phyloP scores from a whole-genome alignment of 2,329 filamentous ascomycete genomes.

The Trichoderma harzianum region DNA sequence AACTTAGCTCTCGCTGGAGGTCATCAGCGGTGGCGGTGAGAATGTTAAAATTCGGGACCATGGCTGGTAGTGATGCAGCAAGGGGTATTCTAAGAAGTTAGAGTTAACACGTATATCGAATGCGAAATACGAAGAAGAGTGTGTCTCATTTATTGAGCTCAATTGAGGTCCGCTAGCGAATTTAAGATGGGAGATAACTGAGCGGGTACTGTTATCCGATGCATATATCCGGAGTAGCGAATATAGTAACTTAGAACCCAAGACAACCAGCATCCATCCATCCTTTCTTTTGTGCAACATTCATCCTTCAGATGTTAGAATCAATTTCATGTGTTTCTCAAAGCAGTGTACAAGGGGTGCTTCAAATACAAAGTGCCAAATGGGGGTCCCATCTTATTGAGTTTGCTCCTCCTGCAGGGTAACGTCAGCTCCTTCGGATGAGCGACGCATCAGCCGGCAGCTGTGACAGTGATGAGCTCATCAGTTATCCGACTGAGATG shows the following conservation, averaged over 20 bases:
- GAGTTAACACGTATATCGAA: not conserved
- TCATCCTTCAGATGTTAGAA: not conserved
- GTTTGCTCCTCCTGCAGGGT: not conserved
- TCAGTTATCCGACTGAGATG: not conserved
- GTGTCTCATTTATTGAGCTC: not conserved
- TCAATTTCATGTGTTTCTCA: not conserved
- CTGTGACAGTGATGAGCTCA: not conserved
- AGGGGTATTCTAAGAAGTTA: too few species aligned
- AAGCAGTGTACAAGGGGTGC: not conserved
- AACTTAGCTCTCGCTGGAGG: not conserved
- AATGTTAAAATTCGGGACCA: not conserved
- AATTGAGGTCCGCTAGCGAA: not conserved
- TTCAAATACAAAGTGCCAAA: not conserved
- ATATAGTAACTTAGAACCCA: too few species aligned
- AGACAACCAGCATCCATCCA: not conserved
- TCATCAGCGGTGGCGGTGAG: conserved; percentile 4
- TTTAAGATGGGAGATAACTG: not conserved
- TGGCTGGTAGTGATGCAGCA: not conserved
- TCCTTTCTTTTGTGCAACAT: not conserved
- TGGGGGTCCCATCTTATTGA: not conserved
- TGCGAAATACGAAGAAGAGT: not conserved
- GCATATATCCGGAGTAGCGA: not conserved
- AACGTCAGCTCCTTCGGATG: not conserved
- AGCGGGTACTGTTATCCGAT: not conserved
- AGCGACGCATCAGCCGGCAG: not conserved